Conservation (phyloP, 129 eudicot species). For the Helianthus tuberosus region DNA sequence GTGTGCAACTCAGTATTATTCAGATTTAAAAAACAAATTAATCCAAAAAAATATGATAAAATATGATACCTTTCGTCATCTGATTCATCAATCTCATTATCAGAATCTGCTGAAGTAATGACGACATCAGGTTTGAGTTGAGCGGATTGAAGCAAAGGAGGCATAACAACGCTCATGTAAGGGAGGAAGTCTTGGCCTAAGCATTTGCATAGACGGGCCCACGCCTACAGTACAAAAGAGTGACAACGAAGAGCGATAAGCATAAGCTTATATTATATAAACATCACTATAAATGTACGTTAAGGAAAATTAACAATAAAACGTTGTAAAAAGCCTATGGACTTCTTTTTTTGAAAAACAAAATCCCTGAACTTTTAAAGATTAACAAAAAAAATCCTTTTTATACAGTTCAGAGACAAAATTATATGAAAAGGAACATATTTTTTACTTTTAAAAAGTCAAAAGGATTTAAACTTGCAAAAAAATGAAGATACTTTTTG, state of each 20-base stretch:
- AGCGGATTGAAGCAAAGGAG: slow-evolving; percentile 97
- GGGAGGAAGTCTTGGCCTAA: slow-evolving; percentile 99
- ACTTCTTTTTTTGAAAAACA: background rate
- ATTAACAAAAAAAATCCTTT: background rate
- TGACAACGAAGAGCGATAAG: background rate
- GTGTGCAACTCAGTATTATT: slow-evolving; percentile 11
- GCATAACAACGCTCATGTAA: slow-evolving; percentile 97
- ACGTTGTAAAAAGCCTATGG: background rate
- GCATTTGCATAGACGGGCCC: slow-evolving; percentile 99
- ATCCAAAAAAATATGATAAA: background rate
- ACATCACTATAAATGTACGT: slow-evolving; percentile 11
- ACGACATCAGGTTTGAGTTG: slow-evolving; percentile 98
- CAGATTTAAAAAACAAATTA: background rate
- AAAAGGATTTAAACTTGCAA: background rate
- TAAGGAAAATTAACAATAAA: background rate
- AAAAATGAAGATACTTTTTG: background rate
- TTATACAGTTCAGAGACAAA: background rate
- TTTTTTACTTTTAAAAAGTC: background rate
- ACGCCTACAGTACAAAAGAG: slow-evolving; percentile 56
- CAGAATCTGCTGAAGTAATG: slow-evolving; percentile 96
- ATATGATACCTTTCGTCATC: slow-evolving; percentile 87
- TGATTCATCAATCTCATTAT: slow-evolving; percentile 89
- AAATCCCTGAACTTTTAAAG: background rate
- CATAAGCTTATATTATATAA: background rate
- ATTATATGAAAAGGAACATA: background rate